phyloP scores from a whole-genome alignment of 73 alveolate genomes.

The Durusdinium trenchii region DNA sequence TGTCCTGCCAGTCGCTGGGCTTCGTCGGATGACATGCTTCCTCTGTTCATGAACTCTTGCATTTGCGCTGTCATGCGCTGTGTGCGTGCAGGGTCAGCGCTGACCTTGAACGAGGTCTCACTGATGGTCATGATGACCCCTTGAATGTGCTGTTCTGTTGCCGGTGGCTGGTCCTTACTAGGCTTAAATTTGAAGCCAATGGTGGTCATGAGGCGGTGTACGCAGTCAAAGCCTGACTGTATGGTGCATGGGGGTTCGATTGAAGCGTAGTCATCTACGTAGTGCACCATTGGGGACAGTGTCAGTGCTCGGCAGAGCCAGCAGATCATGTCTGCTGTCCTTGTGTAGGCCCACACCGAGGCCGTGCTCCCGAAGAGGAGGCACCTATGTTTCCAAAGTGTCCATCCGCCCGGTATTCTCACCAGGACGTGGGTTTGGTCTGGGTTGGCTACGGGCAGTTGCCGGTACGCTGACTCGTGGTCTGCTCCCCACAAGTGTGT shows the following conservation, averaged over 20 bases:
- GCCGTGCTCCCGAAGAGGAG: conserved; percentile 6
- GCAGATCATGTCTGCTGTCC: neutral
- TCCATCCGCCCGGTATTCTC: neutral
- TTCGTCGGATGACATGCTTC: too few relatives aligned
- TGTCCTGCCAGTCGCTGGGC: too few relatives aligned
- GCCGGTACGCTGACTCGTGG: conserved; percentile 41
- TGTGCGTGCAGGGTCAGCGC: too few relatives aligned
- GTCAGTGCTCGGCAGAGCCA: neutral
- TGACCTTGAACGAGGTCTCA: neutral
- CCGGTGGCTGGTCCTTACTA: too few relatives aligned
- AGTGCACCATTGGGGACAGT: neutral
- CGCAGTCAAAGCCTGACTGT: neutral
- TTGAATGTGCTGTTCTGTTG: neutral
- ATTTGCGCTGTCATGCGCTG: too few relatives aligned
- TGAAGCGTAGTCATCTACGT: conserved; percentile 17
- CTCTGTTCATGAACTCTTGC: too few relatives aligned
- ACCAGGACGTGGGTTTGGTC: neutral
- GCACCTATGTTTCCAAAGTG: neutral
- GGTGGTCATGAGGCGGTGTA: neutral
- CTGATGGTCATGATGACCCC: too few relatives aligned
- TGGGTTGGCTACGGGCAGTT: neutral
- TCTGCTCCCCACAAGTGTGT: neutral
- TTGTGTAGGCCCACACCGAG: neutral
- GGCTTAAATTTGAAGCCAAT: too few relatives aligned
- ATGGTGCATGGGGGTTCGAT: neutral